Base-by-base conservation (phyloP, 495 filamentous ascomycete genomes). In the Trypethelium eluteriae region DNA sequence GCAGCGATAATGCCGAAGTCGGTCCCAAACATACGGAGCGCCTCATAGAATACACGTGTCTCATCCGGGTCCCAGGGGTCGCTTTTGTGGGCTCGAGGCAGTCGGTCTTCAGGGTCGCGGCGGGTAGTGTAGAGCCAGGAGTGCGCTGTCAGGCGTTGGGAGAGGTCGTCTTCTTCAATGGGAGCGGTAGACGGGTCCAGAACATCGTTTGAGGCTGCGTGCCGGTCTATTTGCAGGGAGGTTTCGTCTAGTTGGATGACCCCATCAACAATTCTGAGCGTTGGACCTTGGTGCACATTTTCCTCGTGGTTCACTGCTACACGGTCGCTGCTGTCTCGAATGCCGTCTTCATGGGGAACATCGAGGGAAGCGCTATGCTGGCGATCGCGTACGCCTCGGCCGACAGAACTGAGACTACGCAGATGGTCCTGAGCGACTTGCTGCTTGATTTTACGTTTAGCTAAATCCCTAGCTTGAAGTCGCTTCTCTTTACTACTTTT, bases 1-100 rank as follows among this genome's bases (percentile, higher is more conserved):
- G 84, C 86, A 70, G 85, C 84, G 71, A 98, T 95, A 70, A 91
- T 89, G 76, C 87, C 84, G 74, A 98, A 98, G 74, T 98, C 92
- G 0, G 92, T 96, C 38, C 94, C 95, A 73, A 95, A 96, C 83
- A 90, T 91, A 38, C 83, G 79, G 2, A 98, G 79, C 0, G 88
- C 88, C 25, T 89, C 81, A 74, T 96, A 98, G 77, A 98, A 98
- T 38, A 86, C 77, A 39, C 93, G 90, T 2, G 90, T 96, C 61
- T 86, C 80, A 10, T 87, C 86, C 34, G 86, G 84, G 62, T 85
- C 84, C 94, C 94, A 98, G 2, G 84, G 81, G 65, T 90, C 83
- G 12, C 85, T 83, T 72, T 88, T 87, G 62, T 87, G 82, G 66
- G 46, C 38, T 12, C 39, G 9, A 16, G 68, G 65, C 39, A 67